phyloP scores from a whole-genome alignment of 2,329 filamentous ascomycete genomes.

The Phoma sp. region DNA sequence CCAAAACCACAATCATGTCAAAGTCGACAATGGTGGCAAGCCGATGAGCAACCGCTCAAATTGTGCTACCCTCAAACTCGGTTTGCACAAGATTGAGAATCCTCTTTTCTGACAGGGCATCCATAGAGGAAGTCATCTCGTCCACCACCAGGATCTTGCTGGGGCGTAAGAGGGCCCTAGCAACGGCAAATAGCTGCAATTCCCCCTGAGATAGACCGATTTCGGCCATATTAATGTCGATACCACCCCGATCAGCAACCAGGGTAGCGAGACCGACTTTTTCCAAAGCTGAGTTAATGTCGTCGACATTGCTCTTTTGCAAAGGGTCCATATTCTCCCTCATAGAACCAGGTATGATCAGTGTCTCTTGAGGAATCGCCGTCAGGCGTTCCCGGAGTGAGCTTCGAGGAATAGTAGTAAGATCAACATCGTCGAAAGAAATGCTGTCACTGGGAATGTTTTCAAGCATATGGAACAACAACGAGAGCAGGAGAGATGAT shows the following conservation, averaged over 20 bases:
- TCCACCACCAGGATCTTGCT: no score
- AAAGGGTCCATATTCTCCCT: background rate
- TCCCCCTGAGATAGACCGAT: background rate
- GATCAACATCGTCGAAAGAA: background rate
- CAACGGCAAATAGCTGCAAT: background rate
- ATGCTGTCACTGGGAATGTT: background rate
- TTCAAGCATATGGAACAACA: background rate
- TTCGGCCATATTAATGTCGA: background rate
- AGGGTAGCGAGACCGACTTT: background rate
- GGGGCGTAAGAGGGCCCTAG: background rate
- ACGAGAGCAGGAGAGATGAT: background rate
- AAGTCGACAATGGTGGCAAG: no score
- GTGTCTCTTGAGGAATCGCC: background rate
- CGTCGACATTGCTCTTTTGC: no score
- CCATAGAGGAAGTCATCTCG: no score
- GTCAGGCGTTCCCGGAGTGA: background rate
- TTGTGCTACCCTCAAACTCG: no score
- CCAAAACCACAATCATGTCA: no score
- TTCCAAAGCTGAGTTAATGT: background rate
- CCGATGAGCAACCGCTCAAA: no score
- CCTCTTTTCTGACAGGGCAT: no score
- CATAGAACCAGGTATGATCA: background rate
- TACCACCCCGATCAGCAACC: background rate
- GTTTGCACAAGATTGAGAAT: no score
- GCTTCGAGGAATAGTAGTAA: no score